Base-by-base conservation (phyloP, 2,329 filamentous ascomycete genomes). In the Calonectria fujianensis region DNA sequence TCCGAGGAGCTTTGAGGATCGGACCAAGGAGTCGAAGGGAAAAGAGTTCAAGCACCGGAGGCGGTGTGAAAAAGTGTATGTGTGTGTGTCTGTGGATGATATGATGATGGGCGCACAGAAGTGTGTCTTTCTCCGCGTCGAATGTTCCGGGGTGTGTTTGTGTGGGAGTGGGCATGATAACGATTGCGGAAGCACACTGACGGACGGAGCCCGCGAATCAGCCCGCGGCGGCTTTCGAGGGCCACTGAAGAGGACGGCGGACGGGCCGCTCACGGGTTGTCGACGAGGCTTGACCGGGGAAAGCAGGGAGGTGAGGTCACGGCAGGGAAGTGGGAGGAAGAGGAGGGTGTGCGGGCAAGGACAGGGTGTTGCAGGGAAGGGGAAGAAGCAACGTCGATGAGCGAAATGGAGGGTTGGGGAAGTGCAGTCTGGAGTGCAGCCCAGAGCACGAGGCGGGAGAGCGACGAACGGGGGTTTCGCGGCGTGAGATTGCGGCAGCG, bases 331-430 rank as follows among this genome's bases (percentile, higher is more conserved):
- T 24, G 37, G 29, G 64, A 32, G 37, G 29, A 64, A 32, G 37
- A 64, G 32, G 37, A 64, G n/a, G 31, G 45, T 52, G 41, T 39
- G 54, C 10, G 31, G 31, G 45, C 31, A 51, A 32, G 54, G 54
- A 51, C 67, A 69, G 39, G 67, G 67, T 61, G 68, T 41, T 48
- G 57, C 57, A 73, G 64, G 59, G 76, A 59, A 77, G 72, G 69
- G 76, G 72, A 77, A 80, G 79, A 80, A 80, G 79, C 73, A 80
- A 80, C 76, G 75, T 80, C 77, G 79, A 80, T 80, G 78, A 80
- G 79, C 77, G 75, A 78, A 48, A 74, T 51, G 66, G 66, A 51
- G 64, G 69, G 57, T 67, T 65, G 69, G 50, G 69, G 69, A 66
- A 71, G 45, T 57, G 61, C 57, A 64, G 54, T 14, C 54, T 57